Percentiles rank a stretch among this genome's conserved stretches.
Evolutionary conservation across 2,329 filamentous ascomycete genomes (phyloP).

Genomic region (Ceratocystis harringtonii): DNA sequence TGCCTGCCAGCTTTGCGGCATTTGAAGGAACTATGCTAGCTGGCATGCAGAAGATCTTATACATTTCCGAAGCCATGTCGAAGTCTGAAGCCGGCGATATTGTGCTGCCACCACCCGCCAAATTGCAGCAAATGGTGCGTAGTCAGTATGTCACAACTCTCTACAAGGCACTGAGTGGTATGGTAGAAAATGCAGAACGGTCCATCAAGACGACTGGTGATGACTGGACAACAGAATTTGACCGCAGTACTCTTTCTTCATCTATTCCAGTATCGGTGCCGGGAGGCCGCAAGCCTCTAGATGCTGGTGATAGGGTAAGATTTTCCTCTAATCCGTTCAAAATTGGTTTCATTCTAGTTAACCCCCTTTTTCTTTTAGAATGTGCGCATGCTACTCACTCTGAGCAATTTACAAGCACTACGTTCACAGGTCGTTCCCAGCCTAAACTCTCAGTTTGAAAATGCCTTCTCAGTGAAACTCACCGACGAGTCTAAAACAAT

Average conservation of each 20-base stretch:
- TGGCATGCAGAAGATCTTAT: constrained; percentile 90
- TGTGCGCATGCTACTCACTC: constrained; percentile 80
- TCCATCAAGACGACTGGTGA: constrained; percentile 49
- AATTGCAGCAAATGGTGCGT: constrained; percentile 78
- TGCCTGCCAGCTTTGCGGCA: constrained; percentile 72
- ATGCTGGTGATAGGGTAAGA: constrained; percentile 42
- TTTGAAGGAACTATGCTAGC: constrained; percentile 71
- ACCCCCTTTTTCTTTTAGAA: constrained; percentile 38
- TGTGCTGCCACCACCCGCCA: constrained; percentile 68
- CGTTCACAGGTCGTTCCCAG: constrained; percentile 69
- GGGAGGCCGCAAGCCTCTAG: constrained; percentile 31
- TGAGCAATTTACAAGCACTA: constrained; percentile 79
- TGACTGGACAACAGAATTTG: constrained; percentile 40
- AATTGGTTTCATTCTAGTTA: background rate
- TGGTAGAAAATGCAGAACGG: constrained; percentile 91
- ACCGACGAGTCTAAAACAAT: constrained; percentile 90
- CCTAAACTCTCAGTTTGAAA: constrained; percentile 86
- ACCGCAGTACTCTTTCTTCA: constrained; percentile 19
- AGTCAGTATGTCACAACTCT: constrained; percentile 85
- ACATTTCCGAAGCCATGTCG: constrained; percentile 70
- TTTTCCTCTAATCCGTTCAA: background rate
- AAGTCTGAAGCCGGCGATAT: constrained; percentile 63
- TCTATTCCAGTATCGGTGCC: constrained; percentile 18
- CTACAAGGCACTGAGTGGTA: constrained; percentile 84
- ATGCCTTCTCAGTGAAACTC: constrained; percentile 81